Base-by-base conservation (phyloP, 2,329 filamentous ascomycete species). In the Talaromyces rugulosus region DNA sequence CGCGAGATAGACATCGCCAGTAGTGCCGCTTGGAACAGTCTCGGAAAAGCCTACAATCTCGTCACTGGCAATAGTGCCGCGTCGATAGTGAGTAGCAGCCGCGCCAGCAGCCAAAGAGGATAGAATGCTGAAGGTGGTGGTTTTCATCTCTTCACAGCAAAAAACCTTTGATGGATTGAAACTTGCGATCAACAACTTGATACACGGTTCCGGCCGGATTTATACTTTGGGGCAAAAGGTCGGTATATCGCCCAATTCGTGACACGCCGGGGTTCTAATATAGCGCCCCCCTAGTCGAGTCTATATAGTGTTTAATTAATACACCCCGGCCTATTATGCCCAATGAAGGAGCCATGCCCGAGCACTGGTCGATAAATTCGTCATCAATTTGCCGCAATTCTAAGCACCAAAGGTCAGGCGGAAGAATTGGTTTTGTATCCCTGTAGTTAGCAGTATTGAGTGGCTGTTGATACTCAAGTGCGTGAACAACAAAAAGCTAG, bases 31-130 rank as follows among this genome's bases (percentile, higher is more conserved):
- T 0, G 85, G 84, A 0, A 86, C 82, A 0, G 82, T 80, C 68
- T 86, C 68, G 0, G 78, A 62, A 64, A 87, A 85, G 1, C 82
- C 82, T 7, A 84, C 82, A 31, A 88, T 75, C 0, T 75, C 72
- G 70, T 82, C 74, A 31, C 78, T 77, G 18, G 52, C 68, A 65
- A 84, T 80, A 44, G 75, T 75, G 8, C 72, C 80, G 52, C 82
- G 78, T 11, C 47, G 33, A n/a, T 42, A n/a, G 14, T 52, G 50
- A 59, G 47, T n/a, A 16, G 18, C 23, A 27, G 14, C 27, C n/a
- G 50, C 4, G 6, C 8, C 44, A 50, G 44, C 23, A 50, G 44
- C 44, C 50, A 52, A 31, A 52, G 50, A 28, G 18, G 27, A 27
- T 14, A 52, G 23, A 23, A 18, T 18, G 23, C 50, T 52, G 28